These are phyloP conservation scores for Sesbania bispinosa DNA, from an alignment of 306 rosid genomes.

Conservation along the genomic window DNA sequence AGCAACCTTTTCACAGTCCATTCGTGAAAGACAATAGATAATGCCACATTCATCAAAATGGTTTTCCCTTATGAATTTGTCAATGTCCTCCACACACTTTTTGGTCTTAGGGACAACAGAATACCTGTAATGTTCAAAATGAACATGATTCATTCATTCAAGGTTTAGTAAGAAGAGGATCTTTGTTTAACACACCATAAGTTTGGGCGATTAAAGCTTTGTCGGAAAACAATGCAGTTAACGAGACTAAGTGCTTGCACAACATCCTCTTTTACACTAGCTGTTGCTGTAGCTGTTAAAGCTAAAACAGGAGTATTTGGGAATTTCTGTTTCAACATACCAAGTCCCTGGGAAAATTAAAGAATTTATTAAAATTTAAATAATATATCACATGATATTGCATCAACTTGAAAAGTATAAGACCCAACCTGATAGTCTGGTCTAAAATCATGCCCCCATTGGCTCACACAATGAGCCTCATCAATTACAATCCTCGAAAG, in stretches of 20 bases:
- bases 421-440: slow-evolving; percentile 93
- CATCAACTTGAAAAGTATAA: slow-evolving; percentile 17
- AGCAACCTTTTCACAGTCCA: slow-evolving; percentile 98
- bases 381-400: not conserved
- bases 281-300: slow-evolving; percentile 97
- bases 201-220: slow-evolving; percentile 99
- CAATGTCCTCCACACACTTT: slow-evolving; percentile 89
- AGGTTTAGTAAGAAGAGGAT: slow-evolving; percentile 10
- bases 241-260: slow-evolving; percentile 97
- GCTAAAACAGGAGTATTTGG: slow-evolving; percentile 94
- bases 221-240: slow-evolving; percentile 90
- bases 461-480: slow-evolving; percentile 99
- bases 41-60: slow-evolving; percentile 96
- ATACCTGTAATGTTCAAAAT: slow-evolving; percentile 55
- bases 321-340: slow-evolving; percentile 92
- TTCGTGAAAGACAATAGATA: slow-evolving; percentile 93
- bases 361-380: slow-evolving; percentile 18
- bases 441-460: slow-evolving; percentile 99
- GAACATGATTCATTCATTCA: slow-evolving; percentile 15
- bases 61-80: slow-evolving; percentile 78
- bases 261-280: slow-evolving; percentile 98
- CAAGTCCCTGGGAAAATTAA: slow-evolving; percentile 74
- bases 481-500: slow-evolving; percentile 95
- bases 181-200: slow-evolving; percentile 49
- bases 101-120: slow-evolving; percentile 86